Evolutionary conservation across 1,139 yeast genomes (phyloP).

Genomic region (Starmera stellimalicola): DNA sequence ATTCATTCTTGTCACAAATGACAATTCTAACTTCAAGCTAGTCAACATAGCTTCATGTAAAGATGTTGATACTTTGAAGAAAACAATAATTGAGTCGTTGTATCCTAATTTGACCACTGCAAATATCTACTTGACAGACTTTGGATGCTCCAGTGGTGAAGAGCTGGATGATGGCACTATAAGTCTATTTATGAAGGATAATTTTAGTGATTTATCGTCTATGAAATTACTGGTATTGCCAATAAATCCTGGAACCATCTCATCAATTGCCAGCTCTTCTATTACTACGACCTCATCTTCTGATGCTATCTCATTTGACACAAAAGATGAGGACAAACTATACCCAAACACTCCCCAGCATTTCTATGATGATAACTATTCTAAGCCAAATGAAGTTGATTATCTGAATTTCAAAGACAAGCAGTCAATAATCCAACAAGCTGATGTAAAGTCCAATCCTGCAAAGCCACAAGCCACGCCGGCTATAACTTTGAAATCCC

Average conservation of each 20-base stretch:
- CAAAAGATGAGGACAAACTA: constrained; percentile 32
- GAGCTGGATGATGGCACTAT: constrained; percentile 44
- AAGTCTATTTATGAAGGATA: constrained; percentile 28
- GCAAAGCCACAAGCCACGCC: neutral
- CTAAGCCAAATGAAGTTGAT: constrained; percentile 32
- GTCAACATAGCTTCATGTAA: constrained; percentile 30
- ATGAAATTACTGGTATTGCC: constrained; percentile 29
- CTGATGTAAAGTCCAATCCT: too few relatives aligned
- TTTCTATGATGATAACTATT: constrained; percentile 29
- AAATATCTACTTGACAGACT: constrained; percentile 63
- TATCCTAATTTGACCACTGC: constrained; percentile 34
- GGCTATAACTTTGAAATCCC: neutral
- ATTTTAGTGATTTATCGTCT: constrained; percentile 32
- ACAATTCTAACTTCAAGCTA: constrained; percentile 45
- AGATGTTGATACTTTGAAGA: constrained; percentile 27
- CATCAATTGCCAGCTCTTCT: constrained; percentile 16
- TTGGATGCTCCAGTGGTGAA: constrained; percentile 54
- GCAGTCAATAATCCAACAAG: too few relatives aligned
- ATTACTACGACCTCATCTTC: constrained; percentile 22
- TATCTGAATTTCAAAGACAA: constrained; percentile 56
- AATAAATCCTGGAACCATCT: constrained; percentile 12
- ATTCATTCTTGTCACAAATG: constrained; percentile 47
- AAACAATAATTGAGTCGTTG: constrained; percentile 29
- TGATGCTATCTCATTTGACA: constrained; percentile 40
- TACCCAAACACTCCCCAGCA: constrained; percentile 59